Conservation (phyloP, 805 yeast species). For the Metschnikowia gruessii region DNA sequence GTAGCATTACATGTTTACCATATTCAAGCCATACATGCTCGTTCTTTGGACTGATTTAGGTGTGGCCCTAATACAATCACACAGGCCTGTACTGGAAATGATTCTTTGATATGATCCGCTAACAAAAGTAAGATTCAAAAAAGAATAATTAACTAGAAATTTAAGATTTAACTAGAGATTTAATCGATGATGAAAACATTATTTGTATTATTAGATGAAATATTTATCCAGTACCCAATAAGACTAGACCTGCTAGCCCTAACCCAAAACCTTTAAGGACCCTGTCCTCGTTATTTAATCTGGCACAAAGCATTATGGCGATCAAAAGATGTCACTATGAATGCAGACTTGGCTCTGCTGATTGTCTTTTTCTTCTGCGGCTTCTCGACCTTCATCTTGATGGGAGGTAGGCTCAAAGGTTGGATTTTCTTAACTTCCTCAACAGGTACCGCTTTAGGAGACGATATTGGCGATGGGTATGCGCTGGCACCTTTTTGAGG, state of each 20-base stretch:
- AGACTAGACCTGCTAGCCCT: conserved; percentile 14
- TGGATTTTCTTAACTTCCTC: conserved; percentile 11
- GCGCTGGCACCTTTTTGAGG: conserved; percentile 22
- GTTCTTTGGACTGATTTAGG: too few species aligned
- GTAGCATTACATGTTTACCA: too few species aligned
- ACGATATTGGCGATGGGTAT: conserved; percentile 33
- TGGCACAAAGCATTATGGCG: conserved; percentile 27
- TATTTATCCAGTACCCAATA: background rate
- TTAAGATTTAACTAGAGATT: too few species aligned
- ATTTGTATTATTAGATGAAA: too few species aligned
- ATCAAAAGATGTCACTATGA: conserved; percentile 36
- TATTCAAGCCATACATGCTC: too few species aligned
- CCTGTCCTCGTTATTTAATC: conserved; percentile 5
- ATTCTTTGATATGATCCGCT: too few species aligned
- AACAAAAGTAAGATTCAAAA: too few species aligned
- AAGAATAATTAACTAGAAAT: too few species aligned
- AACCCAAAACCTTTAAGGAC: background rate
- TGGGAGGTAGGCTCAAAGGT: conserved; percentile 10
- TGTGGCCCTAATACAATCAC: too few species aligned
- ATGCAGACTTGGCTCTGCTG: conserved; percentile 17
- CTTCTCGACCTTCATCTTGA: conserved; percentile 16
- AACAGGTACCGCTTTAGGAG: conserved; percentile 24
- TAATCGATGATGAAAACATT: too few species aligned
- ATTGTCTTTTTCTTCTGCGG: conserved; percentile 8
- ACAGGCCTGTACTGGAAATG: too few species aligned